phyloP scores from a whole-genome alignment of 768 basidiomycete species.

The Rhodocollybia butyracea region DNA sequence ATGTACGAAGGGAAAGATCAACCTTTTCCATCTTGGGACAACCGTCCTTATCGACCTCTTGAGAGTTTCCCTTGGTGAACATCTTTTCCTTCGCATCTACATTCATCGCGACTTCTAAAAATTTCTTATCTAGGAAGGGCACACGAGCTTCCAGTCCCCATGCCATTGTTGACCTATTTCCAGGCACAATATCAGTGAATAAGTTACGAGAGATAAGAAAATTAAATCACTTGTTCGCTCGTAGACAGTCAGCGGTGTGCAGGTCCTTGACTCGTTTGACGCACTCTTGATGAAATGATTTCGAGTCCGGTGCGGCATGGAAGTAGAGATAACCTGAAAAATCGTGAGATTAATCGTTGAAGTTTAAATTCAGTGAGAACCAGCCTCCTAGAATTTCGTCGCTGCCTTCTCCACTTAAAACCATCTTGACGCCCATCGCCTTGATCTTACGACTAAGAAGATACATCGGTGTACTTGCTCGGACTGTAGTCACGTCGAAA shows the following conservation, averaged over 20 bases:
- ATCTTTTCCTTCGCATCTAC: slow-evolving; percentile 83
- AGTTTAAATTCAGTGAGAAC: slow-evolving; percentile 6
- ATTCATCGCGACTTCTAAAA: slow-evolving; percentile 93
- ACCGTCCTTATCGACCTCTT: slow-evolving; percentile 81
- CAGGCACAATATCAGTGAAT: background rate
- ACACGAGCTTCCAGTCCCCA: slow-evolving; percentile 99
- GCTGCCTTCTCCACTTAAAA: slow-evolving; percentile 94
- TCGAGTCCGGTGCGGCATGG: slow-evolving; percentile 90
- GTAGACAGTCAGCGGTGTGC: slow-evolving; percentile 94
- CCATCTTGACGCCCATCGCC: slow-evolving; percentile 99
- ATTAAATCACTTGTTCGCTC: slow-evolving; percentile 88
- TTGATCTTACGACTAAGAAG: slow-evolving; percentile 97
- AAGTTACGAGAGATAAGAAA: background rate
- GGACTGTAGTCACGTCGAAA: slow-evolving; percentile 97
- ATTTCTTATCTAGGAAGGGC: slow-evolving; percentile 96
- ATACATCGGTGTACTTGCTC: slow-evolving; percentile 99
- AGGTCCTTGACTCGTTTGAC: slow-evolving; percentile 95
- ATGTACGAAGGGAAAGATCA: slow-evolving; percentile 2
- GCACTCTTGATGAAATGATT: slow-evolving; percentile 92
- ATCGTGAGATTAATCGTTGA: background rate
- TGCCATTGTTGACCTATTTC: slow-evolving; percentile 89
- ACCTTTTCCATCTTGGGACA: slow-evolving; percentile 96
- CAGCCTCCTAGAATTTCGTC: slow-evolving; percentile 96
- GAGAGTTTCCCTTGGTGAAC: slow-evolving; percentile 78
- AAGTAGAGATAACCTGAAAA: slow-evolving; percentile 92